Evolutionary conservation across 73 alveolate species (phyloP), one percentile per base, ranked within the genome.

Genomic region (Paramecium sonneborni): DNA sequence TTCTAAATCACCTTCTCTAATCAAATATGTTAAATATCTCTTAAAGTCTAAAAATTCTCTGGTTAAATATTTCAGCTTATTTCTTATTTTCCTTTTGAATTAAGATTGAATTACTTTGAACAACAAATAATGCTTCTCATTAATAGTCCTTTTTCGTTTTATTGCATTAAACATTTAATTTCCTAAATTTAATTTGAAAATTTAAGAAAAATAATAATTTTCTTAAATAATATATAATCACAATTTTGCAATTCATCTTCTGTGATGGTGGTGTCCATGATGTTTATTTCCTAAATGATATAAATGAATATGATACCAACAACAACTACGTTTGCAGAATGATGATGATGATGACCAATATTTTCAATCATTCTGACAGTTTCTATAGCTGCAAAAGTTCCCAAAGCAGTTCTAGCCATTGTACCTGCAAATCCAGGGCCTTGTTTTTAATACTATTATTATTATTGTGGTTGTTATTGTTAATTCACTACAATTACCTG

Each of bases 371-470:
- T 72, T 38, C 57, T 38, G 15, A 38, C 86, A 28, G 86, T 72
- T 18, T 72, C 86, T 14, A 72, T 72, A 34, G 86, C 86, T 34
- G 86, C 86, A 14, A 34, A 35, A 1, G 86, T 72, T 72, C 86
- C 86, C 20, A 72, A 12, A 20, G 86, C 86, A 35, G 58, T 38
- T 72, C 55, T 38, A 20, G 44, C 57, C 86, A 72, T 72, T 5
- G 86, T 38, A 28, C 86, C 86, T 35, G 58, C 86, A 35, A 72
- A 14, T 11, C 86, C 86, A 32, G 57, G 55, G 1, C 86, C 86
- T 72, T 30, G 32, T 72, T 72, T 34, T 72, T 72, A 34, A 20
- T 35, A 9, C 0, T 15, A 35, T 72, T 72, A 38, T 35, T 70
- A 35, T 70, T 72, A 72, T 72, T 70, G 30, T 72, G 55, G 86